These are phyloP conservation scores for Gillenia trifoliata DNA, from an alignment of 306 rosid species.

Conservation along the genomic window DNA sequence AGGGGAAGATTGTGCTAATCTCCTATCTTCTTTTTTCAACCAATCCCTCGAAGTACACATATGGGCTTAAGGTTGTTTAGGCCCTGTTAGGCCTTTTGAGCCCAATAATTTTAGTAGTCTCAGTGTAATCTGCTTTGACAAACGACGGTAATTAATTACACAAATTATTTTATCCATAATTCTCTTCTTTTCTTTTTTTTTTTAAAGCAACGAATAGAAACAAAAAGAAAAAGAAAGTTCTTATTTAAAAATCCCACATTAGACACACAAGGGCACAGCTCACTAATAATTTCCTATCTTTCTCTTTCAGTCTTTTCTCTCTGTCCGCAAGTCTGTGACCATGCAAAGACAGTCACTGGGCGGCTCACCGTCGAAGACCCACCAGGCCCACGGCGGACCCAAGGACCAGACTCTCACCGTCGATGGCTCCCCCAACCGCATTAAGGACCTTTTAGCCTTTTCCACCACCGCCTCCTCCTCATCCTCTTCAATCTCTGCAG, in stretches of 20 bases:
- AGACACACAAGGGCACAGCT: background rate
- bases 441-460: conserved; percentile 25
- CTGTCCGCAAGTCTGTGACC: conserved; percentile 17
- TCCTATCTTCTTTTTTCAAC: too few species aligned
- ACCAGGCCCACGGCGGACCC: conserved; percentile 39
- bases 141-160: too few species aligned
- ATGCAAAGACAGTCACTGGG: conserved; percentile 97
- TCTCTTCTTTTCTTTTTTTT: too few species aligned
- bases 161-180: too few species aligned
- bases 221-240: background rate
- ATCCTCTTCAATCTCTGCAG: conserved; percentile 6
- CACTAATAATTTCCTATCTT: background rate
- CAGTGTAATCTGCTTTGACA: too few species aligned
- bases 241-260: background rate
- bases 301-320: background rate
- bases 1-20: too few species aligned
- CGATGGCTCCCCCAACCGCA: conserved; percentile 30
- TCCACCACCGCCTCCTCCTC: conserved; percentile 1
- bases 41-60: too few species aligned
- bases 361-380: conserved; percentile 78
- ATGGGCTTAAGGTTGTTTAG: too few species aligned
- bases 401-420: conserved; percentile 27
- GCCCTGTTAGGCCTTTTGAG: too few species aligned
- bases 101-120: too few species aligned
- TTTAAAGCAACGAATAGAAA: background rate